phyloP scores from a whole-genome alignment of 371 early-diverging fungal species.

The Circinella minor region DNA sequence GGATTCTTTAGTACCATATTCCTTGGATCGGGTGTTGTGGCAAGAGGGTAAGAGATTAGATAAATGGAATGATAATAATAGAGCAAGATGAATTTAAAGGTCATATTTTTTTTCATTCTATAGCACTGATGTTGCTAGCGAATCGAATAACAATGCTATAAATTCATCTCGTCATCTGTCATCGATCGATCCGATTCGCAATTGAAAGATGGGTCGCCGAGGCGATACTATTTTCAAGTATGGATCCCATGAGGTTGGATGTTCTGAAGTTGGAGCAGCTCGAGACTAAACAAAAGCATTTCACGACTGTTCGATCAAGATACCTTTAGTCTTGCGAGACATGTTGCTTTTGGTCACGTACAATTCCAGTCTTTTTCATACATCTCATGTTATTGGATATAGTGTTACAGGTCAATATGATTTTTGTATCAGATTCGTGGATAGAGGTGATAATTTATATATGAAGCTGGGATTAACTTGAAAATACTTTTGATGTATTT shows the following conservation, averaged over 20 bases:
- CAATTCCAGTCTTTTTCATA: neutral
- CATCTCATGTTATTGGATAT: slow-evolving; percentile 11
- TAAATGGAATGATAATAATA: too few species aligned
- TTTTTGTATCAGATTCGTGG: too few species aligned
- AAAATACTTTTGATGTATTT: too few species aligned
- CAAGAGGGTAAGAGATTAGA: neutral
- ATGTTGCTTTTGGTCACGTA: slow-evolving; percentile 16
- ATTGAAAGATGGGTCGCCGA: slow-evolving; percentile 13
- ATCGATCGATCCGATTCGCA: slow-evolving; percentile 9
- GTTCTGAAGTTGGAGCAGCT: slow-evolving; percentile 8
- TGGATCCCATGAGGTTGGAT: slow-evolving; percentile 14
- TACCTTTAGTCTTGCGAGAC: slow-evolving; percentile 16
- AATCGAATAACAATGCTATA: slow-evolving; percentile 5
- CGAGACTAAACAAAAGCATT: slow-evolving; percentile 5
- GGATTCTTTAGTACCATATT: slow-evolving; percentile 1
- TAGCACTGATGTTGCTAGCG: slow-evolving; percentile 17
- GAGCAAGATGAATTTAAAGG: too few species aligned
- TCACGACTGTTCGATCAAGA: slow-evolving; percentile 10
- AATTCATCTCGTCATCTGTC: slow-evolving; percentile 12
- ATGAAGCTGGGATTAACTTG: too few species aligned
- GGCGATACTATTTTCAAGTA: slow-evolving; percentile 18
- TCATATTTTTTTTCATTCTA: too few species aligned
- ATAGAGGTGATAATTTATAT: too few species aligned
- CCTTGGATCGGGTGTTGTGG: neutral
- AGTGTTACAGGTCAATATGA: slow-evolving; percentile 12